A percentile compares a stretch with the other conserved stretches of the same genome.
Evolutionary conservation across 345 rosid genomes (phyloP).

Genomic region (Mallotus nudiflorus): DNA sequence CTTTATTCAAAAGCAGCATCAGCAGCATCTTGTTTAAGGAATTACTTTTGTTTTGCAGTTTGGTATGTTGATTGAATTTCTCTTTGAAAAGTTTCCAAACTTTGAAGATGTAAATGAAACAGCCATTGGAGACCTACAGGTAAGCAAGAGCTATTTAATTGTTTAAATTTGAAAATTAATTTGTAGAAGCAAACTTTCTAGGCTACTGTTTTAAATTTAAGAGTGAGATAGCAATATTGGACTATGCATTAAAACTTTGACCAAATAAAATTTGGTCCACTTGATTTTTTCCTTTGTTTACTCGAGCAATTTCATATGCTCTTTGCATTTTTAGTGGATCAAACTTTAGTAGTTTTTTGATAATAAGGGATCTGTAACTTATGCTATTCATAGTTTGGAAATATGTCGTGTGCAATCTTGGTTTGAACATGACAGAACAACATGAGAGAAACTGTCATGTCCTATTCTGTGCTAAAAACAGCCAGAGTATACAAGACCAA

Average conservation of each 20-base stretch:
- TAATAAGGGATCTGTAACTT: background rate
- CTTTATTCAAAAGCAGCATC: background rate
- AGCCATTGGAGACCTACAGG: conserved; percentile 96
- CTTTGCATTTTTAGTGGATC: background rate
- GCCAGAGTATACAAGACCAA: background rate
- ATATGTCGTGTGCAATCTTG: too few relatives aligned
- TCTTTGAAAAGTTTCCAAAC: conserved; percentile 77
- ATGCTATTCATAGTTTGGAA: background rate
- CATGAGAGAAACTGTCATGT: background rate
- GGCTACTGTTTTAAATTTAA: background rate
- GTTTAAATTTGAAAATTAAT: background rate
- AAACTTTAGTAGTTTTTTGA: background rate
- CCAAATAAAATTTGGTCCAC: too few relatives aligned
- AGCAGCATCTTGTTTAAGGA: conserved; percentile 3
- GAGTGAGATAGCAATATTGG: background rate
- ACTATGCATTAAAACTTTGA: background rate
- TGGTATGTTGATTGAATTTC: conserved; percentile 94
- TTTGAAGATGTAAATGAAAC: conserved; percentile 61
- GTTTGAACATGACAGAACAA: too few relatives aligned
- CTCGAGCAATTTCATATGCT: background rate
- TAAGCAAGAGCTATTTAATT: conserved; percentile 27
- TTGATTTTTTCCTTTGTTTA: background rate
- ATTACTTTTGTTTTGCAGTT: conserved; percentile 56
- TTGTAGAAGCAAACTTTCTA: background rate
- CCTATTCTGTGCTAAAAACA: background rate